Evolutionary conservation across 495 filamentous ascomycete genomes (phyloP), one percentile per base, ranked within the genome.

Genomic region (Penicillium ochrochloron): DNA sequence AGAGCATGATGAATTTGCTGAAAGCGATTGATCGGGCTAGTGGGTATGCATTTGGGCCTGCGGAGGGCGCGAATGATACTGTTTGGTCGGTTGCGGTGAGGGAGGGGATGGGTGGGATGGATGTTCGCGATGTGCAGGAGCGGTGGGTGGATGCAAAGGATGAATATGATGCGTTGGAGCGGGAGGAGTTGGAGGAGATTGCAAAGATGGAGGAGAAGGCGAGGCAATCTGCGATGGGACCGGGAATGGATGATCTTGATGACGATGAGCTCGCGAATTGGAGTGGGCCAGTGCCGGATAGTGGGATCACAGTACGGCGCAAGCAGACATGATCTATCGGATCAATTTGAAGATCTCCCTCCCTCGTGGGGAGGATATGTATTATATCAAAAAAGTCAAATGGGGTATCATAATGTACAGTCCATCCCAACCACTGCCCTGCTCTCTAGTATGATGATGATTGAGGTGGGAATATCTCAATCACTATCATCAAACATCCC

Each of bases 41-140:
- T 3, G 95, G 95, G 0, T 98, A 97, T 76, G 94, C 89, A 0
- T 98, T 99, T 79, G 94, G 94, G 0, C 84, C 90, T 9, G 90
- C 92, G 3, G 93, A 97, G 74, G 95, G 93, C 0, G 90, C 93
- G 54, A 97, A 97, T 68, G 95, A 99, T 74, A 90, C 86, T 29
- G 84, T 98, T 19, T 99, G 95, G 95, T 90, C 95, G 72, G 86
- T 97, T 50, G 93, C 95, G 1, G 94, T 97, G 84, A 87, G 94
- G 23, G 92, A 97, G 64, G 92, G 92, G 31, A 80, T 88, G 61
- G 88, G 89, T 17, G 81, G 86, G 62, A 88, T 94, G 86, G 92
- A 95, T 73, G 85, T 91, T 3, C 80, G 85, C 52, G 95, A 99
- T 77, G 87, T 97, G 66, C 93, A 99, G 75, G 95, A 99, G 78